phyloP scores from a whole-genome alignment of 495 filamentous ascomycete genomes.

The Astrothelium subdiscretum region DNA sequence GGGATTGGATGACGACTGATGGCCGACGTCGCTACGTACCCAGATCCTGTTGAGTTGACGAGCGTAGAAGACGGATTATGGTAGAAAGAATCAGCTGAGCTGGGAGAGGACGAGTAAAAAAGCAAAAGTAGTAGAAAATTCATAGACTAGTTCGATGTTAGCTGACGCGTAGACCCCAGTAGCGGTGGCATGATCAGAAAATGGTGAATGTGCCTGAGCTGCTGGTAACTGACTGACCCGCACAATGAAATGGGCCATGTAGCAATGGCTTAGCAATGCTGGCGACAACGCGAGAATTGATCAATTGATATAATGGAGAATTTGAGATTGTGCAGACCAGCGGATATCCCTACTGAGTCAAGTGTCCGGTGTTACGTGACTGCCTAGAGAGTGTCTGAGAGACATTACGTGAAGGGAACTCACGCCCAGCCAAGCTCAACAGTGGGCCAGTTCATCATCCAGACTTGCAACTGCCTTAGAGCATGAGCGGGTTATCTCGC shows the following conservation, averaged over 20 bases:
- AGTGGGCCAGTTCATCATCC: no score
- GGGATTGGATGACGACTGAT: no score
- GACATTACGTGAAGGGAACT: no score
- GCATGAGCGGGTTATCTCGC: neutral
- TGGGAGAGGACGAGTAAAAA: neutral
- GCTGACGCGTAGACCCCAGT: neutral
- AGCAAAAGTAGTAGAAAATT: neutral
- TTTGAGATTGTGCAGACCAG: neutral
- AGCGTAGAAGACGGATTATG: neutral
- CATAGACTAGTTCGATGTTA: neutral
- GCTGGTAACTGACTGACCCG: neutral
- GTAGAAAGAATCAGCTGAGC: neutral
- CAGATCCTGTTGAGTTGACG: neutral
- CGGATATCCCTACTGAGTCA: no score
- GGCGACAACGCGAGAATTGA: neutral
- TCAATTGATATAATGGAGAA: neutral
- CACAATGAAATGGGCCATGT: neutral
- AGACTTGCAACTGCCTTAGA: neutral
- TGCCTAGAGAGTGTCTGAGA: no score
- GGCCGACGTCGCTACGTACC: no score
- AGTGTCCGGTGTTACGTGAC: no score
- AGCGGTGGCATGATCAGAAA: neutral
- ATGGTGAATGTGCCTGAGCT: neutral
- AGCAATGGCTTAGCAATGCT: neutral
- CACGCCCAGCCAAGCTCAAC: no score